Base-by-base conservation (phyloP, 805 yeast species). In the Metschnikowia hibisci region DNA sequence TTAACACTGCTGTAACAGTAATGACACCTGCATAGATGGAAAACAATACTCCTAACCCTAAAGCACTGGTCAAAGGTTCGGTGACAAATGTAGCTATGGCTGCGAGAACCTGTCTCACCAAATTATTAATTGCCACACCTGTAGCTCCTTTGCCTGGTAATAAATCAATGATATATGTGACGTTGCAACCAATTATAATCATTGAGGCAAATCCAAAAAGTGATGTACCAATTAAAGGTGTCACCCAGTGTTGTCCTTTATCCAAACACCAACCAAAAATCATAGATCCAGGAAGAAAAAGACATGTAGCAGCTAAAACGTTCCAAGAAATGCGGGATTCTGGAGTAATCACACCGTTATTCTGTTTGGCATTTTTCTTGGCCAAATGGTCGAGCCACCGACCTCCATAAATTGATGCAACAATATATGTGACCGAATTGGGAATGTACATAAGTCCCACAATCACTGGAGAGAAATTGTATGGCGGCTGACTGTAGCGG, bases 101-200 rank as follows among this genome's bases (percentile, higher is more conserved):
- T 1, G 95, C 95, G 46, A 84, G 65, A 2, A 79, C 65, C 71
- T 81, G 84, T 53, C 96, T 72, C 14, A 83, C 69, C 43, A 87
- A 73, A 57, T 87, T 88, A 55, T 85, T 87, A 39, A 88, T 61
- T 0, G 96, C 95, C 38, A 87, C 86, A 0, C 95, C 96, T 0
- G 95, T 84, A 11, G 96, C 90, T 32, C 96, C 95, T 54, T 82
- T 74, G 0, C 95, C 95, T 0, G 96, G 96, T 34, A 88, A 69
- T 1, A 88, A 79, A 56, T 87, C 96, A 1, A 87, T 89, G 44
- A 87, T 65, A 56, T 87, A 88, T 0, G 96, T 87, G 3, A 83
- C 77, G 0, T 88, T 83, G 7, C 87, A 79, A 3, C 95, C 93
- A 52, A 87, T 86, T 3, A 85, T 78, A 63, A 87, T 78, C 93